phyloP scores from a whole-genome alignment of 306 rosid genomes.

The Casuarina cunninghamiana region DNA sequence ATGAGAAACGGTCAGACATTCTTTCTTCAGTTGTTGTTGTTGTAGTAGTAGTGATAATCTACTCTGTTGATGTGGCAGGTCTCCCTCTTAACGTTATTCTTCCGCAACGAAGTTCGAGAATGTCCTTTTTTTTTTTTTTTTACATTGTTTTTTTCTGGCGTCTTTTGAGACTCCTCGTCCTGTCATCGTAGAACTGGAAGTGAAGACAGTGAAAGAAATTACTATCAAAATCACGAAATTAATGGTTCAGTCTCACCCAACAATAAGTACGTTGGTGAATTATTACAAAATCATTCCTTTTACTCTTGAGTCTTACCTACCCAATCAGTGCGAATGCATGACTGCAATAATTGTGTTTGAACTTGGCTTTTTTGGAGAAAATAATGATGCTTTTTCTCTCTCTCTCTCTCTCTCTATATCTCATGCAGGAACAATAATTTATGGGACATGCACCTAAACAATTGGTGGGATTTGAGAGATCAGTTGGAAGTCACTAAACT shows the following conservation, averaged over 20 bases:
- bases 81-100: constrained; percentile 29
- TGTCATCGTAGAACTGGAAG: not conserved
- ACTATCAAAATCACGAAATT: constrained; percentile 17
- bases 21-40: not conserved
- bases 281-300: constrained; percentile 46
- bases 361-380: not conserved
- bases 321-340: constrained; percentile 23
- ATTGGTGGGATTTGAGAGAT: constrained; percentile 7
- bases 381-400: not conserved
- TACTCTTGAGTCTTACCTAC: constrained; percentile 20
- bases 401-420: not conserved
- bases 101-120: constrained; percentile 7
- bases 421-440: constrained; percentile 26
- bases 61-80: constrained; percentile 20
- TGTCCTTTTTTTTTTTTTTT: not conserved
- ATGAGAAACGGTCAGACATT: constrained; percentile 44
- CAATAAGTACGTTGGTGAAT: constrained; percentile 27
- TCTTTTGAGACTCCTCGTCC: constrained; percentile 44
- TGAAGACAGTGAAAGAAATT: not conserved
- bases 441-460: constrained; percentile 8
- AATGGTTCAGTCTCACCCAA: not conserved
- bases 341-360: constrained; percentile 12
- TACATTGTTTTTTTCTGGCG: constrained; percentile 19
- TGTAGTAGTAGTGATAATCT: not conserved
- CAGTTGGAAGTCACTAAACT: constrained; percentile 63